Evolutionary conservation across 768 basidiomycete genomes (phyloP).

Genomic region (Leucocoprinus leucothites): DNA sequence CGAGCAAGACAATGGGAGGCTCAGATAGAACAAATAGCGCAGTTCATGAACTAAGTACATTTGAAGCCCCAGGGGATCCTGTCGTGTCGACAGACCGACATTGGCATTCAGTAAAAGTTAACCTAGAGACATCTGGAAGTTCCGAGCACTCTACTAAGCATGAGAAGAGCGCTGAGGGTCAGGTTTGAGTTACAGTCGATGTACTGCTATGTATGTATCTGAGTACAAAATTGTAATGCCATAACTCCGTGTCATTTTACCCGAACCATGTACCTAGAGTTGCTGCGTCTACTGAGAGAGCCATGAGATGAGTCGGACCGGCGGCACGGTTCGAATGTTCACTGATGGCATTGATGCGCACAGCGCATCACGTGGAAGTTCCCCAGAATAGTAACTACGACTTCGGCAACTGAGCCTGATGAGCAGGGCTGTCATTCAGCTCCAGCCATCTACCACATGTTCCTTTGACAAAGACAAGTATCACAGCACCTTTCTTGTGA

Average conservation of each 20-base stretch:
- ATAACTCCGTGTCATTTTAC: neutral
- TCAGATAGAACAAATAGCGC: neutral
- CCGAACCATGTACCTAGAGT: too few relatives aligned
- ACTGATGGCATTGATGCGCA: too few relatives aligned
- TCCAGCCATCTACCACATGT: neutral
- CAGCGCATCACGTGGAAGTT: too few relatives aligned
- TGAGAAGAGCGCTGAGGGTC: neutral
- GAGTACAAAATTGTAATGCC: neutral
- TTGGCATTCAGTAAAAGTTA: neutral
- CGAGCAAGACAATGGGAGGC: neutral
- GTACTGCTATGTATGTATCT: neutral
- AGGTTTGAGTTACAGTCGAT: neutral
- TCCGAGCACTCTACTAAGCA: neutral
- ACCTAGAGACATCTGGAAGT: neutral
- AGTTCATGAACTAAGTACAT: slow-evolving; percentile 2
- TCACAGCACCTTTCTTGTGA: neutral
- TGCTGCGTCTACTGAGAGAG: too few relatives aligned
- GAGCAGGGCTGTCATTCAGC: too few relatives aligned
- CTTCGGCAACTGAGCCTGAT: too few relatives aligned
- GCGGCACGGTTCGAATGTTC: too few relatives aligned
- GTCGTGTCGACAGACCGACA: neutral
- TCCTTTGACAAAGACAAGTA: neutral
- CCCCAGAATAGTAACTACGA: too few relatives aligned
- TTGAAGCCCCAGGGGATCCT: neutral
- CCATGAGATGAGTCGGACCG: too few relatives aligned